These are phyloP conservation scores for Ceratonia siliqua DNA, from an alignment of 306 rosid species.

Conservation along the genomic window DNA sequence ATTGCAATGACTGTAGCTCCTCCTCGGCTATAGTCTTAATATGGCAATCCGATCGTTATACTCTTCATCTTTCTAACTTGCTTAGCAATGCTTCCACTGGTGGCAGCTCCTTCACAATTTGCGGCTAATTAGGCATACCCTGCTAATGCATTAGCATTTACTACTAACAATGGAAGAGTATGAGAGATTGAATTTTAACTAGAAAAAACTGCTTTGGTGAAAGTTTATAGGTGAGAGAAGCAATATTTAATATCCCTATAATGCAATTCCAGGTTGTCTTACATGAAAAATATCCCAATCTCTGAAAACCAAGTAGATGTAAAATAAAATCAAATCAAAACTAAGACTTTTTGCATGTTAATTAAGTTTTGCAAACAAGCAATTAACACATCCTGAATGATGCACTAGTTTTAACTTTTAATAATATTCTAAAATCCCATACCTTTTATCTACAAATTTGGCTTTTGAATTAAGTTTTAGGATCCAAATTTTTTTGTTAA, in stretches of 20 bases:
- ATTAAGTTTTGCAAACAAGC: constrained; percentile 25
- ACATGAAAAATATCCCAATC: background rate
- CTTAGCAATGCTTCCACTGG: constrained; percentile 80
- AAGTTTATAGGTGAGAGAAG: background rate
- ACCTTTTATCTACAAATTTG: background rate
- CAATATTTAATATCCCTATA: background rate
- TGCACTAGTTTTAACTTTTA: background rate
- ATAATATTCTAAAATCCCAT: too few relatives aligned
- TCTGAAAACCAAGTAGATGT: background rate
- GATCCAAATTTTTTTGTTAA: constrained; percentile 13
- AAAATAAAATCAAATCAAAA: background rate
- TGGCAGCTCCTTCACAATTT: constrained; percentile 81
- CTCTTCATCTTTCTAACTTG: constrained; percentile 73
- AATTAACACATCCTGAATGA: constrained; percentile 3
- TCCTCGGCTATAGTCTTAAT: too few relatives aligned
- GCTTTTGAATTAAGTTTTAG: background rate
- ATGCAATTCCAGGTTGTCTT: constrained; percentile 14
- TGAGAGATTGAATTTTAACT: constrained; percentile 18
- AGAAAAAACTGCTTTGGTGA: background rate
- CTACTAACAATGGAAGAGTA: background rate
- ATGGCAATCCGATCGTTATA: too few relatives aligned
- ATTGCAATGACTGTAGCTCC: too few relatives aligned
- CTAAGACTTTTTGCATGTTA: background rate
- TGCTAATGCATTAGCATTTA: constrained; percentile 37
- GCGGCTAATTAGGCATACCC: constrained; percentile 92